A percentile compares a stretch with the other conserved stretches of the same genome.
These are phyloP conservation scores for Hypoxylon rubiginosum DNA, from an alignment of 2,329 filamentous ascomycete genomes.

Conservation along the genomic window DNA sequence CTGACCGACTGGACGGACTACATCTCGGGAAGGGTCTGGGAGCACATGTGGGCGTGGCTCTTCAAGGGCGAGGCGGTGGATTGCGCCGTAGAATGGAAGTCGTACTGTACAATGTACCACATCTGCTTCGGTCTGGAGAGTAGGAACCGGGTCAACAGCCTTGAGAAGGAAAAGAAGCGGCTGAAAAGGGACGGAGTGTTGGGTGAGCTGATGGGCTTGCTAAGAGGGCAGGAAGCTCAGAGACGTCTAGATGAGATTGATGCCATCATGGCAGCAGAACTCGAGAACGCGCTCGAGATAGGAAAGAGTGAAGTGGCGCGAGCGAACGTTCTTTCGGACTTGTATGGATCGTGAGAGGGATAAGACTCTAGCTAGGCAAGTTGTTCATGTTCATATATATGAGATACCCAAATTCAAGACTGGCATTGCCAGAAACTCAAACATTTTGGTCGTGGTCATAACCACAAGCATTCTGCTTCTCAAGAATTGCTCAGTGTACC, in stretches of 20 bases:
- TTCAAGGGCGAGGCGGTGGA: slow-evolving; percentile 55
- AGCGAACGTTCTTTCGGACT: slow-evolving; percentile 31
- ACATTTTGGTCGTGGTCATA: not conserved
- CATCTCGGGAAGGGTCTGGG: slow-evolving; percentile 53
- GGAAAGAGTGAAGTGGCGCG: slow-evolving; percentile 37
- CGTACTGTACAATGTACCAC: slow-evolving; percentile 53
- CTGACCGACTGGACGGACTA: slow-evolving; percentile 49
- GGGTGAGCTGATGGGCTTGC: slow-evolving; percentile 38
- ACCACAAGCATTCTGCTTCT: not conserved
- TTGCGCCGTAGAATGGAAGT: slow-evolving; percentile 59
- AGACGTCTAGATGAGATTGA: slow-evolving; percentile 44
- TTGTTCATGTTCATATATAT: slow-evolving; percentile 12
- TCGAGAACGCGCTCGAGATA: slow-evolving; percentile 35
- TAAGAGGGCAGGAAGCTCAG: slow-evolving; percentile 37
- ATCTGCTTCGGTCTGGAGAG: slow-evolving; percentile 50
- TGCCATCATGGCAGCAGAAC: slow-evolving; percentile 34
- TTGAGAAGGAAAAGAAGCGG: slow-evolving; percentile 42
- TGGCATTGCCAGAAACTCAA: slow-evolving; percentile 14
- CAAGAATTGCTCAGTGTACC: not conserved
- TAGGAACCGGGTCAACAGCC: slow-evolving; percentile 31
- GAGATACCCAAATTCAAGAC: slow-evolving; percentile 36
- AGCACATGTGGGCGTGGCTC: slow-evolving; percentile 54
- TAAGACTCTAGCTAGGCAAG: slow-evolving; percentile 18
- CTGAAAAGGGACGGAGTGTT: slow-evolving; percentile 41
- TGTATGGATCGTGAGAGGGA: slow-evolving; percentile 25